These are phyloP conservation scores for Sherardia arvensis DNA, from an alignment of 257 asterid species.

Conservation along the genomic window DNA sequence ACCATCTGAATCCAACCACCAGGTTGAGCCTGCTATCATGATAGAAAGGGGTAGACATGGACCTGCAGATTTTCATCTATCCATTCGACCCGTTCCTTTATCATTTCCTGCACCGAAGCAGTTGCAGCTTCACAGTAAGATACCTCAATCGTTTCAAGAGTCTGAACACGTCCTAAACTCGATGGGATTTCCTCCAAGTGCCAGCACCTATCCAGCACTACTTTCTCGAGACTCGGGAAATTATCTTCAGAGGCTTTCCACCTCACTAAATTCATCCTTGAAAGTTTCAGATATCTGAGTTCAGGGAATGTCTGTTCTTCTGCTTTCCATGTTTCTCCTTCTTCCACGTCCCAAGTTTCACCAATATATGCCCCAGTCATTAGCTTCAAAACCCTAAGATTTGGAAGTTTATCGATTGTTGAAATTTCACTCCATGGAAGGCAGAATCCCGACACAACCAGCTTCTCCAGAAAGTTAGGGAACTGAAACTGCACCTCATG, in stretches of 20 bases:
- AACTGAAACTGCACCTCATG: not conserved
- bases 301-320: not conserved
- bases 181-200: not conserved
- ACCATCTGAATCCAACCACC: not conserved
- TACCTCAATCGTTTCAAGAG: not conserved
- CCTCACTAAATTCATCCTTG: not conserved
- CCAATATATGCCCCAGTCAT: not conserved
- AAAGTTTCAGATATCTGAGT: not conserved
- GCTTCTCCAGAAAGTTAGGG: not conserved
- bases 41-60: not conserved
- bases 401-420: not conserved
- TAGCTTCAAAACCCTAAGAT: not conserved
- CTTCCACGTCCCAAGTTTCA: not conserved
- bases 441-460: not conserved
- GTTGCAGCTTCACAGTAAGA: not conserved
- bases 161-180: not conserved
- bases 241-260: not conserved
- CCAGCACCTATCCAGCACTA: not conserved
- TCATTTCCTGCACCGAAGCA: not conserved
- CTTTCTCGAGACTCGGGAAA: not conserved
- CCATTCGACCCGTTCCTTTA: not conserved
- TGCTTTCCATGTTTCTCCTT: not conserved
- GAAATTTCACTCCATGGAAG: slow-evolving; percentile 4
- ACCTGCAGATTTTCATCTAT: not conserved
- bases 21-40: not conserved